Evolutionary conservation across 164 flowering plant species (phyloP).

Genomic region (Vitis rupestris): DNA sequence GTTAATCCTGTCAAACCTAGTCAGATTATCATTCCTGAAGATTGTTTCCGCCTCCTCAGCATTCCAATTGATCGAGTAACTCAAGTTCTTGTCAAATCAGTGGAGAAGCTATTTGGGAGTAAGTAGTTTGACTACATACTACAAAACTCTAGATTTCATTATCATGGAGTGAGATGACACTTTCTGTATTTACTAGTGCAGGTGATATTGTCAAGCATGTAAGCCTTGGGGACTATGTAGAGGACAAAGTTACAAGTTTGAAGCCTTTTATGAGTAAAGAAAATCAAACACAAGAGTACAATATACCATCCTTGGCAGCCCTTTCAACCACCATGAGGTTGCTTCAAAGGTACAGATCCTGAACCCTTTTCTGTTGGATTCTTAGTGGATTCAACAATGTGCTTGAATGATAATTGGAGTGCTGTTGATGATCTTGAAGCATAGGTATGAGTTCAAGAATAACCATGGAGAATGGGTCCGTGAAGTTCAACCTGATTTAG

Average conservation of each 20-base stretch:
- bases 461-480: constrained; percentile 89
- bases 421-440: constrained; percentile 13
- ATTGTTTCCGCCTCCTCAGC: constrained; percentile 71
- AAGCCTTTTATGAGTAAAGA: constrained; percentile 44
- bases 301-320: constrained; percentile 69
- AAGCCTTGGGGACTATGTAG: constrained; percentile 62
- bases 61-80: constrained; percentile 49
- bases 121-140: constrained; percentile 9
- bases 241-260: constrained; percentile 69
- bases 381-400: background rate
- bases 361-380: background rate
- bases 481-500: constrained; percentile 64
- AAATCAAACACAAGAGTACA: constrained; percentile 31
- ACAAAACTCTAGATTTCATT: background rate
- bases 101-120: constrained; percentile 79
- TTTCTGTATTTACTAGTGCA: constrained; percentile 20
- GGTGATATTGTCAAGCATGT: constrained; percentile 47
- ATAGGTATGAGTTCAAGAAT: constrained; percentile 83
- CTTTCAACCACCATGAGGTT: constrained; percentile 70
- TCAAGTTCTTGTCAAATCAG: constrained; percentile 41
- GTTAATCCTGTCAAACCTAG: constrained; percentile 31
- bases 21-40: constrained; percentile 67
- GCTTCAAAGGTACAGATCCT: constrained; percentile 47
- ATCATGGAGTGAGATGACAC: background rate
- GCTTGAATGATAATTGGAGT: background rate